Base-by-base conservation (phyloP, 1,284 basidiomycete species). In the Cutaneotrichosporon spelunceum region DNA sequence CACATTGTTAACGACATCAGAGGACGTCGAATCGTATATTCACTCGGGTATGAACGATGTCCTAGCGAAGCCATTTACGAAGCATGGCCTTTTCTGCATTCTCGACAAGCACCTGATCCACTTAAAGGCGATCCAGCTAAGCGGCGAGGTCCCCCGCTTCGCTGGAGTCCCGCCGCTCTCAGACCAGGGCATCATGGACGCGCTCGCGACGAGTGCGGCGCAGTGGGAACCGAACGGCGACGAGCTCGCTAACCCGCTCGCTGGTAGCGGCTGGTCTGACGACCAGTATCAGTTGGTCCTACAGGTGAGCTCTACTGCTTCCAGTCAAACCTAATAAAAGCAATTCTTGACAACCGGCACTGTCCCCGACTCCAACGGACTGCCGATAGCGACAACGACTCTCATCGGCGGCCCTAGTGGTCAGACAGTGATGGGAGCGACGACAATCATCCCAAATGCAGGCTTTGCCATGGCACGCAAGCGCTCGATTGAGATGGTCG, bases 41-140 rank as follows among this genome's bases (percentile, higher is more conserved):
- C 68, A 70, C 49, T 74, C 74, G 19, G 88, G 92, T 24, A 97
- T 97, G 94, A 97, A 95, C 77, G 94, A 97, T 78, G 89, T 96
- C 61, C 81, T 86, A n/a, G 90, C 93, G 9, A 98, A 98, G 78
- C 94, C 94, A 1, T 98, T 98, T 79, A 95, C 91, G 16, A 93
- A 93, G 76, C 87, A 94, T 72, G 90, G 89, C 10, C 80, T 98
- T 57, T 81, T 95, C 57, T 88, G 88, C 65, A 93, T 97, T 86
- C 87, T 98, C 64, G 93, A 98, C 87, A 95, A 94, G 86, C 93
- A 97, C 74, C 82, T 97, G 39, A 88, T 88, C 79, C 93, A 97
- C 73, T 86, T 96, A 66, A 94, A 93, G 78, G 87, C 89, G 53
- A 91, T 94, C 67, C 89, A 93, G 78, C 85, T 92, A 79, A 84